Evolutionary conservation across 176 grass and related monocot species (phyloP).

Genomic region (Musa beccarii): DNA sequence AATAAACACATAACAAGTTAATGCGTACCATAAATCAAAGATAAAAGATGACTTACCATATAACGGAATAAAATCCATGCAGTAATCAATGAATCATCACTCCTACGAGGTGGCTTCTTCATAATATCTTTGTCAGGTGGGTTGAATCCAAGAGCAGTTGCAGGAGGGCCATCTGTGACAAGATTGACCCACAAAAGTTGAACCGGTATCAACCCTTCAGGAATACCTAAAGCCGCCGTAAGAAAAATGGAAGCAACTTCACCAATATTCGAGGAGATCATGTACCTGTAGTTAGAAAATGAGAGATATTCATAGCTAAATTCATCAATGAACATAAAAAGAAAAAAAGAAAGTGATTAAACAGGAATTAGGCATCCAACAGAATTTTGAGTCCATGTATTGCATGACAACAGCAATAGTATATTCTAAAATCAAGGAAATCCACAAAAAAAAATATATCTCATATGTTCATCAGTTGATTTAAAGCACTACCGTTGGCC

Average conservation of each 20-base stretch:
- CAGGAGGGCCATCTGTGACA: constrained; percentile 82
- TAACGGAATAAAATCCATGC: constrained; percentile 94
- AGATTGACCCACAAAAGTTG: constrained; percentile 99
- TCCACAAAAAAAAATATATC: too few species aligned
- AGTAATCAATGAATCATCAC: constrained; percentile 80
- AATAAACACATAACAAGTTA: background rate
- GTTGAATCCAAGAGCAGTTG: constrained; percentile 92
- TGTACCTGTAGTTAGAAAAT: constrained; percentile 54
- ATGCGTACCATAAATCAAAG: background rate
- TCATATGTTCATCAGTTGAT: too few species aligned
- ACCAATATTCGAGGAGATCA: constrained; percentile 97
- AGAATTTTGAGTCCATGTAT: background rate
- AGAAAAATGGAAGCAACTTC: constrained; percentile 96
- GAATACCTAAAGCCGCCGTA: constrained; percentile 88
- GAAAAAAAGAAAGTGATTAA: background rate
- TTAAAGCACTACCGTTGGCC: too few species aligned
- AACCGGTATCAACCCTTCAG: constrained; percentile 92
- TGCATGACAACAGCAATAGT: too few species aligned
- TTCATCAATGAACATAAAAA: background rate
- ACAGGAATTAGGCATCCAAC: background rate
- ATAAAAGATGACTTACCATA: constrained; percentile 38
- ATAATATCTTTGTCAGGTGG: constrained; percentile 94
- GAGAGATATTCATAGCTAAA: background rate
- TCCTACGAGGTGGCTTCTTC: constrained; percentile 87
- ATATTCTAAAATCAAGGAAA: too few species aligned